Evolutionary conservation across 306 rosid species (phyloP), one percentile per base, ranked within the genome.

Genomic region (Acacia melanoxylon): DNA sequence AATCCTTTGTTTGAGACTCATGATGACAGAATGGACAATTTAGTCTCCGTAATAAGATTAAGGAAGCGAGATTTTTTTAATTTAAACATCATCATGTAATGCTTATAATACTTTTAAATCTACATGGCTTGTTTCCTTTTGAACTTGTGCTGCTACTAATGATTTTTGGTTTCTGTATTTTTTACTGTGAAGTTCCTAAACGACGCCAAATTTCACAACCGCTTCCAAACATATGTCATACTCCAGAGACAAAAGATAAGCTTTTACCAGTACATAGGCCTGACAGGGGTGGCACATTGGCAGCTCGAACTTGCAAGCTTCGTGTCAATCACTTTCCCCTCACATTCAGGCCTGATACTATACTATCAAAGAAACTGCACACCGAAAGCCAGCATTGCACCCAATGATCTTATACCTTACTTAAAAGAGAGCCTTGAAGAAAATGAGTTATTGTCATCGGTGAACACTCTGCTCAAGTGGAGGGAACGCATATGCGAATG

Each of bases 321-420:
- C 83, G 85, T 46, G 91, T 85, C 12, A 91, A 91, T 81, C 93
- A 90, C 74, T 93, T 89, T 46, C 86, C 71, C 65, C 85, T 91
- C 68, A 84, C 78, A 15, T 91, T 82, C 74, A 63, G 75, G 41
- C 93, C 92, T 2, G 78, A 86, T 31, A 80, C 83, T 81, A 72
- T 29, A 1, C 31, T 29, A 29, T 29, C 31, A 29, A 29, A 87
- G 75, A 73, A 78, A 87, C 68, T 80, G 86, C 88, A 85, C 89
- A 78, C 81, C 27, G 73, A 85, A 85, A 83, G 78, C 89, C 87
- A 9, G 44, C 70, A 76, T n/a, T 82, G 19, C 79, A 68, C 73
- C 7, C 75, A 71, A 71, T 40, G 25, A 63, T 78, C 77, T 78
- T 84, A 83, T 68, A 70, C 77, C 44, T 72, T 76, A 33, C 40